These are phyloP conservation scores for Sugiyamaella paludigena DNA, from an alignment of 1,139 yeast genomes.

Conservation along the genomic window DNA sequence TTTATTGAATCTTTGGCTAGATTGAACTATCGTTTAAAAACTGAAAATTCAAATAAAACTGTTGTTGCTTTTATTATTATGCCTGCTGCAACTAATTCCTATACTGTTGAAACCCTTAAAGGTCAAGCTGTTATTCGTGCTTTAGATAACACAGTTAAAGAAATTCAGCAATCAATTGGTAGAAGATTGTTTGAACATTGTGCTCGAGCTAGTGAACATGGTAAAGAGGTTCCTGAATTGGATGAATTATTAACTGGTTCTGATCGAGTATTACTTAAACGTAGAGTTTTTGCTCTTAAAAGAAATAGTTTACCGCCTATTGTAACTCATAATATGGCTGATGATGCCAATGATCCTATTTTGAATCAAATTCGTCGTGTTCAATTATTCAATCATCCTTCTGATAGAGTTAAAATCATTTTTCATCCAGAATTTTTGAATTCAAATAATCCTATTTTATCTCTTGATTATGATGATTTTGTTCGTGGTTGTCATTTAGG, in stretches of 20 bases:
- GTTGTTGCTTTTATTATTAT: conserved; percentile 97
- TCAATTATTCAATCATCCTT: conserved; percentile 82
- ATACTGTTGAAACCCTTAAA: conserved; percentile 91
- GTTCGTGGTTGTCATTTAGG: conserved; percentile 98
- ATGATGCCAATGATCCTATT: conserved; percentile 88
- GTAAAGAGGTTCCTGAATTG: conserved; percentile 59
- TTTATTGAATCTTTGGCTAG: conserved; percentile 91
- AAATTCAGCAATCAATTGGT: conserved; percentile 85
- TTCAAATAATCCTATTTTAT: conserved; percentile 90
- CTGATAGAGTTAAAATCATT: conserved; percentile 89
- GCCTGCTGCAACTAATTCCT: conserved; percentile 95
- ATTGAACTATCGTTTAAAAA: conserved; percentile 81
- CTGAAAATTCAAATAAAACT: conserved; percentile 78
- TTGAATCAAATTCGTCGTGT: conserved; percentile 90
- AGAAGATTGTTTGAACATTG: conserved; percentile 88
- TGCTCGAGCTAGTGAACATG: conserved; percentile 69
- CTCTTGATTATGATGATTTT: conserved; percentile 94
- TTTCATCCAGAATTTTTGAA: conserved; percentile 97
- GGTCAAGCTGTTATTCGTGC: conserved; percentile 96
- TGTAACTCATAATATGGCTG: conserved; percentile 97
- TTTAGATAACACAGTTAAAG: conserved; percentile 82
- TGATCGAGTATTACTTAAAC: conserved; percentile 83
- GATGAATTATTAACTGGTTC: conserved; percentile 85
- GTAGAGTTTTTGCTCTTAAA: conserved; percentile 90
- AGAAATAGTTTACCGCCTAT: conserved; percentile 89